These are phyloP conservation scores for Colletotrichum endophyticum DNA, from an alignment of 2,329 filamentous ascomycete genomes.

Conservation along the genomic window DNA sequence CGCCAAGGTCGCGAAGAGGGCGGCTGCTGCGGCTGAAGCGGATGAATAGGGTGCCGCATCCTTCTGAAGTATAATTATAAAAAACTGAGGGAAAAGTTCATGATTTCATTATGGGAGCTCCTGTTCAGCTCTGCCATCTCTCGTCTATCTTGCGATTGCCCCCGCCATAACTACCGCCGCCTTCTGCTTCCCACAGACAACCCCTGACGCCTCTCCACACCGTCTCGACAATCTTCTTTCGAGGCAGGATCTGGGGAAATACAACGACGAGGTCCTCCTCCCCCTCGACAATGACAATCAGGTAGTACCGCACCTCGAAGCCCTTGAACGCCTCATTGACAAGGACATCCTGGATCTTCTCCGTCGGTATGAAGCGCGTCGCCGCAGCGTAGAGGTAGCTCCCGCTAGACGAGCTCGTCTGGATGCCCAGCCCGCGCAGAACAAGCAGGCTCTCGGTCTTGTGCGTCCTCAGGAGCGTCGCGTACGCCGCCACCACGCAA, in stretches of 20 bases:
- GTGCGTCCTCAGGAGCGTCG: slow-evolving; percentile 51
- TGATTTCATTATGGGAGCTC: neutral
- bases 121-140: slow-evolving; percentile 23
- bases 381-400: slow-evolving; percentile 63
- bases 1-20: neutral
- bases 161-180: neutral
- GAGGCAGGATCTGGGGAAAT: slow-evolving; percentile 82
- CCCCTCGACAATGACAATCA: slow-evolving; percentile 87
- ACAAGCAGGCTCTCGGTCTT: slow-evolving; percentile 85
- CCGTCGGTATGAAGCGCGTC: slow-evolving; percentile 80
- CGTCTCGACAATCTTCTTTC: slow-evolving; percentile 76
- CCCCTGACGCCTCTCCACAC: slow-evolving; percentile 88
- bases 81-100: neutral
- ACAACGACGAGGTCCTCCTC: slow-evolving; percentile 93
- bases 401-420: slow-evolving; percentile 76
- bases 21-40: neutral
- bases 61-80: neutral
- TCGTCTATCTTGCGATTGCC: slow-evolving; percentile 27
- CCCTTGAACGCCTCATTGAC: slow-evolving; percentile 95
- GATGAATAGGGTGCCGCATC: neutral
- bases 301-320: slow-evolving; percentile 88
- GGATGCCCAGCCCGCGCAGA: slow-evolving; percentile 86
- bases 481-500: slow-evolving; percentile 43
- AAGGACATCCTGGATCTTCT: slow-evolving; percentile 89
- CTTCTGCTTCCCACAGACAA: slow-evolving; percentile 75